Percentiles rank a stretch among this genome's conserved stretches.
These are phyloP conservation scores for Cicer bijugum DNA, from an alignment of 306 rosid genomes.

Conservation along the genomic window DNA sequence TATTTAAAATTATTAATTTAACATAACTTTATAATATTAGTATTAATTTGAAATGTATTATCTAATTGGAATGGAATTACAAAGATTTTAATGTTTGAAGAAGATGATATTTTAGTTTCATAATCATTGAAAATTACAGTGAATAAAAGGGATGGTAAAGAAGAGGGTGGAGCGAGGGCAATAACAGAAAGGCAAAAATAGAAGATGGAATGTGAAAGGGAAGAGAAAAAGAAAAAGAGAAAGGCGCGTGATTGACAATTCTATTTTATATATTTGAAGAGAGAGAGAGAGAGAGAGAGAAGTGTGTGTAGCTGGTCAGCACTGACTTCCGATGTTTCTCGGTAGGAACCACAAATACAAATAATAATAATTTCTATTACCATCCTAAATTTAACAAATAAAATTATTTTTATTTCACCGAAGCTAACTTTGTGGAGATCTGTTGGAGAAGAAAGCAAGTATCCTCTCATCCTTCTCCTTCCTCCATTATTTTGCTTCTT, in stretches of 20 bases:
- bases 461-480: background rate
- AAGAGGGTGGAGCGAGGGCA: no score
- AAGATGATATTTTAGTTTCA: no score
- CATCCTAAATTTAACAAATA: background rate
- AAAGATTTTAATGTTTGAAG: no score
- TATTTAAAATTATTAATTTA: no score
- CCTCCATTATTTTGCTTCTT: background rate
- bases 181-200: no score
- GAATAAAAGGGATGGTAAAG: no score
- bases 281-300: slow-evolving; percentile 1
- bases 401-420: background rate
- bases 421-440: slow-evolving; percentile 48
- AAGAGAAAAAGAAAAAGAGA: slow-evolving; percentile 22
- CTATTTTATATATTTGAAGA: background rate
- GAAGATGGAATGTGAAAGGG: background rate
- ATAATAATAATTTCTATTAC: background rate
- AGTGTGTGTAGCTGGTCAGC: slow-evolving; percentile 68
- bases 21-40: no score
- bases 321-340: slow-evolving; percentile 81
- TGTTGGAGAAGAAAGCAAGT: slow-evolving; percentile 31
- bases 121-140: no score
- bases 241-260: slow-evolving; percentile 34
- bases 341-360: slow-evolving; percentile 52
- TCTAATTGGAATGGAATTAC: no score
- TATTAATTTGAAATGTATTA: no score